A percentile compares a stretch with the other conserved stretches of the same genome.
These are phyloP conservation scores for Aristolochia californica DNA, from an alignment of 164 flowering plant genomes.

Conservation along the genomic window DNA sequence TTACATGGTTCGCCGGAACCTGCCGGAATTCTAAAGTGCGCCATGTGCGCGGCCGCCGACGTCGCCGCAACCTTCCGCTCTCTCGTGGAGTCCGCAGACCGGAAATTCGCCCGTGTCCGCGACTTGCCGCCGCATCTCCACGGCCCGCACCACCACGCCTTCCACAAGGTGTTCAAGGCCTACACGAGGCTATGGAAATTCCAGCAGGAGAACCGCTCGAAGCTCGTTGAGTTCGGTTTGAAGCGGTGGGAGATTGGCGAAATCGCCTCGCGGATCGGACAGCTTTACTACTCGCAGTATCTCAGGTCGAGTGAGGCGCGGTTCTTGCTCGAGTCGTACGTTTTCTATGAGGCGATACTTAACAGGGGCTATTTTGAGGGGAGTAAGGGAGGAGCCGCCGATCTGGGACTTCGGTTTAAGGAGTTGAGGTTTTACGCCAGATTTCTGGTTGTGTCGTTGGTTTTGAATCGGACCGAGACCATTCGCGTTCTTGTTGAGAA, in stretches of 20 bases:
- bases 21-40: too few species aligned
- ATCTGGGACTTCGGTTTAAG: slow-evolving; percentile 62
- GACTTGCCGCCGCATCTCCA: slow-evolving; percentile 53
- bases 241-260: slow-evolving; percentile 96
- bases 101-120: slow-evolving; percentile 73
- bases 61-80: slow-evolving; percentile 44
- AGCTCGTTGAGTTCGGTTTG: slow-evolving; percentile 61
- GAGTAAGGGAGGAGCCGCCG: slow-evolving; percentile 33
- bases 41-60: slow-evolving; percentile 11
- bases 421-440: slow-evolving; percentile 87
- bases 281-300: slow-evolving; percentile 86
- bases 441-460: slow-evolving; percentile 69
- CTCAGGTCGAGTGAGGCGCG: slow-evolving; percentile 74
- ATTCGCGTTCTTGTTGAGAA: slow-evolving; percentile 45
- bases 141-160: slow-evolving; percentile 23
- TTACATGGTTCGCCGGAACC: too few species aligned
- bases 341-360: slow-evolving; percentile 87
- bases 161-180: slow-evolving; percentile 80
- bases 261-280: slow-evolving; percentile 96
- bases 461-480: slow-evolving; percentile 56
- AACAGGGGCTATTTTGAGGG: slow-evolving; percentile 53
- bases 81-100: slow-evolving; percentile 65
- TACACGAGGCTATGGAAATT: slow-evolving; percentile 83
- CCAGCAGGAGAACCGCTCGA: slow-evolving; percentile 69
- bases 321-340: slow-evolving; percentile 65